Conservation (phyloP, 2,329 filamentous ascomycete genomes). For the Sporothrix pseudoabietina region DNA sequence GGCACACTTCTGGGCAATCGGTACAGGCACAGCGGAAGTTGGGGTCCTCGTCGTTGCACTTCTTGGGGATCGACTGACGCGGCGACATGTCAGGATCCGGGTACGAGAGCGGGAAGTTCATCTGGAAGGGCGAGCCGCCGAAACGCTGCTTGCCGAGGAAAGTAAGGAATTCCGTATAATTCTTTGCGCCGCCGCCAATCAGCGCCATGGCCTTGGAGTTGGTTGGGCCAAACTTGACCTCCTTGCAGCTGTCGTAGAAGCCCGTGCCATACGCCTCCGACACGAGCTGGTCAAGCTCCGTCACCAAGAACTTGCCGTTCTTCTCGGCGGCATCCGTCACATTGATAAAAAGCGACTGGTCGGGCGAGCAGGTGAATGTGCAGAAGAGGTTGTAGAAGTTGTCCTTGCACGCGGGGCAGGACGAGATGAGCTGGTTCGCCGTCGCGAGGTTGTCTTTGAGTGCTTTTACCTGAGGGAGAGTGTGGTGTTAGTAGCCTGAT, state of each 20-base stretch:
- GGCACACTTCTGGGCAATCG: conserved; percentile 86
- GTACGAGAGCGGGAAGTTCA: conserved; percentile 77
- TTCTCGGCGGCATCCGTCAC: conserved; percentile 73
- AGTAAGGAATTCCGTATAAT: conserved; percentile 82
- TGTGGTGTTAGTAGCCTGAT: not conserved
- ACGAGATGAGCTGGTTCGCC: conserved; percentile 84
- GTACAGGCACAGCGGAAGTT: conserved; percentile 89
- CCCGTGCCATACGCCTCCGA: conserved; percentile 80
- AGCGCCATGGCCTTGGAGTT: conserved; percentile 94
- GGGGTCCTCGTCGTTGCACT: conserved; percentile 87
- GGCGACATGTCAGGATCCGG: conserved; percentile 70
- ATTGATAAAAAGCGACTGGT: conserved; percentile 94
- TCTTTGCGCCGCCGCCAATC: conserved; percentile 91
- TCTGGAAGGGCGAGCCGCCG: conserved; percentile 94
- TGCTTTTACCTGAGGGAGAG: conserved; percentile 63
- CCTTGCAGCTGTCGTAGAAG: conserved; percentile 97
- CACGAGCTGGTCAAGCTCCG: conserved; percentile 86
- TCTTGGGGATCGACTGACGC: conserved; percentile 71
- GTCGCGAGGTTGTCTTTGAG: conserved; percentile 84
- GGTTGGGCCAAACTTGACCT: conserved; percentile 95
- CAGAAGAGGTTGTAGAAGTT: conserved; percentile 99
- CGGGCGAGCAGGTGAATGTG: conserved; percentile 95
- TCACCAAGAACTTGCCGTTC: conserved; percentile 66
- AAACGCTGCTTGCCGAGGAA: conserved; percentile 92
- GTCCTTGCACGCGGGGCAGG: conserved; percentile 93